Evolutionary conservation across 2,329 filamentous ascomycete species (phyloP).

Genomic region (Sarocladium brachiariae): DNA sequence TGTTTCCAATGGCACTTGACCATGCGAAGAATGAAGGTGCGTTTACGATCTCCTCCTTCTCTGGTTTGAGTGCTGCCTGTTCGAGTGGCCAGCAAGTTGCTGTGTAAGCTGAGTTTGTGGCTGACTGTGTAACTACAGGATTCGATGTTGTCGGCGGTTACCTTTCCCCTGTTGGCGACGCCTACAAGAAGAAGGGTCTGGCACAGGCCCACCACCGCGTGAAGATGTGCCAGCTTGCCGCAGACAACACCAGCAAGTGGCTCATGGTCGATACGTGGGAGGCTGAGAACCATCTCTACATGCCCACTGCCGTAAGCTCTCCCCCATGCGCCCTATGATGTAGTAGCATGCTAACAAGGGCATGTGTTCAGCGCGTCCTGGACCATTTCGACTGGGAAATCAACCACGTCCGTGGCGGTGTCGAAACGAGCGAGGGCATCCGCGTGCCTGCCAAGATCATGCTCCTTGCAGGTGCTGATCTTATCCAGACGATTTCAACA

Average conservation of each 20-base stretch:
- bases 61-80: not conserved
- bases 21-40: slow-evolving; percentile 51
- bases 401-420: slow-evolving; percentile 69
- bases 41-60: slow-evolving; percentile 3
- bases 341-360: not conserved
- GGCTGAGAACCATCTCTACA: slow-evolving; percentile 72
- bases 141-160: slow-evolving; percentile 78
- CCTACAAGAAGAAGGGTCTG: slow-evolving; percentile 31
- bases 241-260: slow-evolving; percentile 64
- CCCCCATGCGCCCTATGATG: no score
- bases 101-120: no score
- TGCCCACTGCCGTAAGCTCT: slow-evolving; percentile 60
- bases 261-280: slow-evolving; percentile 88
- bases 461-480: slow-evolving; percentile 71
- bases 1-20: slow-evolving; percentile 83
- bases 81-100: no score
- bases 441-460: slow-evolving; percentile 66
- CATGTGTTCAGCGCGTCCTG: slow-evolving; percentile 51
- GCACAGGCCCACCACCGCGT: slow-evolving; percentile 31
- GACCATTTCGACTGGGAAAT: slow-evolving; percentile 91
- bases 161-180: slow-evolving; percentile 25
- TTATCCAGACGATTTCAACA: slow-evolving; percentile 67
- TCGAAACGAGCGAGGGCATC: slow-evolving; percentile 60
- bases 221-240: slow-evolving; percentile 78
- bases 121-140: slow-evolving; percentile 15